phyloP scores from a whole-genome alignment of 148 eudicot genomes.

The Spergularia bocconei region DNA sequence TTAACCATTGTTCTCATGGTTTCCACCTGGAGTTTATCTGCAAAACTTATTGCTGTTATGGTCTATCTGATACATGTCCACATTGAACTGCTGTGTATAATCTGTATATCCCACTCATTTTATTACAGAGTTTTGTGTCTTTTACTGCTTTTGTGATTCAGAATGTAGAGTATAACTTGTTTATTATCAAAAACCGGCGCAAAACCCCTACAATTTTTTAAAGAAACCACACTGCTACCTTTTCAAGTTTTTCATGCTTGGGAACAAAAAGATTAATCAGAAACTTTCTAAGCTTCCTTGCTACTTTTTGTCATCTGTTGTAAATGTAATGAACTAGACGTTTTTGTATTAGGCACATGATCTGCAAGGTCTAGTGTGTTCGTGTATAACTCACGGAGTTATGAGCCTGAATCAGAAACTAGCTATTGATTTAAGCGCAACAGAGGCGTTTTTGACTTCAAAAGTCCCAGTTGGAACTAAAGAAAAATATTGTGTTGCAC shows the following conservation, averaged over 20 bases:
- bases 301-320: too few species aligned
- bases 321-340: too few species aligned
- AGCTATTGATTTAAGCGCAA: too few species aligned
- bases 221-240: background rate
- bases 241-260: background rate
- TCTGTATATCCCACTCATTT: background rate
- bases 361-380: too few species aligned
- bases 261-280: too few species aligned
- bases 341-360: too few species aligned
- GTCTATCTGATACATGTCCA: constrained; percentile 5
- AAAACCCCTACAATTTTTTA: background rate
- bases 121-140: background rate
- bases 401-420: too few species aligned
- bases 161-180: background rate
- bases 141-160: background rate
- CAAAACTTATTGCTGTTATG: background rate
- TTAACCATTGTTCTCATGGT: background rate
- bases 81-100: background rate
- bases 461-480: background rate
- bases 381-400: too few species aligned
- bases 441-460: too few species aligned
- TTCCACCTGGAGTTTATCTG: constrained; percentile 14
- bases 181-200: background rate
- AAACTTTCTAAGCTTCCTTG: too few species aligned
- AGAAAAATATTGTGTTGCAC: background rate